A percentile compares a stretch with the other conserved stretches of the same genome.
These are phyloP conservation scores for Blattamonas nauphoetae DNA, from an alignment of 78 protist species.

Conservation along the genomic window DNA sequence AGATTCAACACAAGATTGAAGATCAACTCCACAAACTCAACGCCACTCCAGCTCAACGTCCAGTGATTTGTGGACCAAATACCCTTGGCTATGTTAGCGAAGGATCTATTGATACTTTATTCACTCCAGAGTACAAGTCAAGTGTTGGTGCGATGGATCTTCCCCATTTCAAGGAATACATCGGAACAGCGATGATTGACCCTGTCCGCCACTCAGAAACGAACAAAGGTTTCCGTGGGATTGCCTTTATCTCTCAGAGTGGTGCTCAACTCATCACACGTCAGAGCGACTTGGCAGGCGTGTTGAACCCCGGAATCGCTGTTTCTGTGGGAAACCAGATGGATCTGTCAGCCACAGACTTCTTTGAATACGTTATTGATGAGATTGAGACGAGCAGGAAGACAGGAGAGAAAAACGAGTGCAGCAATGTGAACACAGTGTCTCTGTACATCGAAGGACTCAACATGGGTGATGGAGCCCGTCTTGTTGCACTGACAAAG, in stretches of 20 bases:
- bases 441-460: constrained; percentile 30
- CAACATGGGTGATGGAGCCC: constrained; percentile 17
- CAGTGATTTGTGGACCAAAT: constrained; percentile 38
- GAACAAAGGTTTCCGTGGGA: background rate
- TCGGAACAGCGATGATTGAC: background rate
- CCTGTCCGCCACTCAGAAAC: background rate
- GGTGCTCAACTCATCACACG: constrained; percentile 35
- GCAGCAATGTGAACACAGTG: background rate
- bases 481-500: background rate
- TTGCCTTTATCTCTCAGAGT: constrained; percentile 28
- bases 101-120: background rate
- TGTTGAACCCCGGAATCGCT: background rate
- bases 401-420: background rate
- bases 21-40: background rate
- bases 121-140: constrained; percentile 11
- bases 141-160: background rate
- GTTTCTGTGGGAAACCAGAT: constrained; percentile 39
- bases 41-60: background rate
- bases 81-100: constrained; percentile 26
- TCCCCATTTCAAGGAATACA: background rate
- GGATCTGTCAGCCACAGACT: constrained; percentile 35
- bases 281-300: constrained; percentile 10
- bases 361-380: constrained; percentile 5
- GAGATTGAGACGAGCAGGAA: background rate
- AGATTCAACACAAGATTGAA: constrained; percentile 11